phyloP scores from a whole-genome alignment of 2,329 filamentous ascomycete species.

The Phialophora verrucosa region DNA sequence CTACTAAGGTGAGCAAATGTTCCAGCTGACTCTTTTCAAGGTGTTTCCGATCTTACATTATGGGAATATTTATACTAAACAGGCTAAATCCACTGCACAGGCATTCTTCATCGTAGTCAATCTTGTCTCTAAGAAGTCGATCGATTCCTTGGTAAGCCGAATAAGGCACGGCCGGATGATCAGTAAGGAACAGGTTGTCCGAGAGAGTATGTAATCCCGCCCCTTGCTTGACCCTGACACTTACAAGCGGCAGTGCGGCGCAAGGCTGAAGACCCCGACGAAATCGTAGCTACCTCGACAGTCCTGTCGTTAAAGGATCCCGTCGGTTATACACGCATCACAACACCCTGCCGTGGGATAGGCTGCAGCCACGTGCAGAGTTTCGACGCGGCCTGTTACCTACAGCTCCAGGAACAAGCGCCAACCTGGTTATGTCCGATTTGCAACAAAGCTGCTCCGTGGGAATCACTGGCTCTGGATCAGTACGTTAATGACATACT shows the following conservation, averaged over 20 bases:
- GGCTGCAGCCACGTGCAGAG: constrained; percentile 90
- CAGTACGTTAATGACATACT: constrained; percentile 91
- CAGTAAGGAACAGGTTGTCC: constrained; percentile 74
- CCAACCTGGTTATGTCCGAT: constrained; percentile 97
- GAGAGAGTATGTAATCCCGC: constrained; percentile 67
- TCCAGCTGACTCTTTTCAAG: constrained; percentile 21
- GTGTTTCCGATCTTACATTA: constrained; percentile 35
- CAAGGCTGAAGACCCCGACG: constrained; percentile 81
- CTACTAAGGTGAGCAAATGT: constrained; percentile 69
- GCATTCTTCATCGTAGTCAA: constrained; percentile 75
- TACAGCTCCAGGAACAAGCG: constrained; percentile 93
- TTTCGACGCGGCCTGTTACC: constrained; percentile 89
- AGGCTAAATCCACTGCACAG: constrained; percentile 51
- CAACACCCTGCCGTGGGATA: constrained; percentile 77
- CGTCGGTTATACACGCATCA: constrained; percentile 81
- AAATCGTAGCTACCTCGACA: constrained; percentile 81
- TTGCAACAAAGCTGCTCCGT: constrained; percentile 82
- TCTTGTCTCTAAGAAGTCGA: constrained; percentile 74
- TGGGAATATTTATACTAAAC: constrained; percentile 36
- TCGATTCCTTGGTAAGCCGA: constrained; percentile 71
- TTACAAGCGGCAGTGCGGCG: constrained; percentile 67
- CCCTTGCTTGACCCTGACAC: constrained; percentile 20
- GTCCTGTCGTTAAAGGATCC: constrained; percentile 93
- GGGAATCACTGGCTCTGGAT: constrained; percentile 82
- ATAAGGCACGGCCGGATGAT: constrained; percentile 74